phyloP scores from a whole-genome alignment of 2,329 filamentous ascomycete species.

The Dryadomyces quercivorus region DNA sequence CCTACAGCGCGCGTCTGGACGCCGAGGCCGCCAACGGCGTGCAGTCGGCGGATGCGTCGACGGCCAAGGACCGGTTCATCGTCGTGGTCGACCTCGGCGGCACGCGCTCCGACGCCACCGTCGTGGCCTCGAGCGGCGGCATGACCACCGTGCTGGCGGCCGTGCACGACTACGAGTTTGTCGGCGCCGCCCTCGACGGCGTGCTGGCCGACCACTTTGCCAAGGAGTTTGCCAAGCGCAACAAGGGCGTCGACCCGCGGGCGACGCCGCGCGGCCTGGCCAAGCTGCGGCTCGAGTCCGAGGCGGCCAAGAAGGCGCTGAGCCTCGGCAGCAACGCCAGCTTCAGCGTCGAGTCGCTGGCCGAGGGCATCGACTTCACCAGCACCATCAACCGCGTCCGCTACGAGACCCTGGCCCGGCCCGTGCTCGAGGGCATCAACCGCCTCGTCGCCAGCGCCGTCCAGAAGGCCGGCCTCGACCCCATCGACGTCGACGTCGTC shows the following conservation, averaged over 20 bases:
- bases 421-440: slow-evolving; percentile 81
- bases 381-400: slow-evolving; percentile 85
- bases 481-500: slow-evolving; percentile 88
- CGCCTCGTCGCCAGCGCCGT: slow-evolving; percentile 73
- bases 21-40: slow-evolving; percentile 81
- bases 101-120: slow-evolving; percentile 81
- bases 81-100: slow-evolving; percentile 90
- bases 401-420: slow-evolving; percentile 79
- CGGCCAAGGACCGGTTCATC: slow-evolving; percentile 72
- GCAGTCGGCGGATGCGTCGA: slow-evolving; percentile 58
- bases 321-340: slow-evolving; percentile 78
- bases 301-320: slow-evolving; percentile 83
- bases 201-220: slow-evolving; percentile 92
- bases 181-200: slow-evolving; percentile 75
- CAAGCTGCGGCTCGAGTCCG: slow-evolving; percentile 85
- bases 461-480: slow-evolving; percentile 84
- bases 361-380: slow-evolving; percentile 81
- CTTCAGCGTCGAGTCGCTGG: slow-evolving; percentile 86
- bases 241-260: slow-evolving; percentile 71
- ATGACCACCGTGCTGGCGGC: slow-evolving; percentile 95
- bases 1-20: slow-evolving; percentile 80
- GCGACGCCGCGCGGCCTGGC: slow-evolving; percentile 70
- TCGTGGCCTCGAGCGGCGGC: slow-evolving; percentile 82
- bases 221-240: slow-evolving; percentile 98
- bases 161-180: slow-evolving; percentile 88